Evolutionary conservation across 2,329 filamentous ascomycete genomes (phyloP).

Genomic region (Aureobasidium sp.): DNA sequence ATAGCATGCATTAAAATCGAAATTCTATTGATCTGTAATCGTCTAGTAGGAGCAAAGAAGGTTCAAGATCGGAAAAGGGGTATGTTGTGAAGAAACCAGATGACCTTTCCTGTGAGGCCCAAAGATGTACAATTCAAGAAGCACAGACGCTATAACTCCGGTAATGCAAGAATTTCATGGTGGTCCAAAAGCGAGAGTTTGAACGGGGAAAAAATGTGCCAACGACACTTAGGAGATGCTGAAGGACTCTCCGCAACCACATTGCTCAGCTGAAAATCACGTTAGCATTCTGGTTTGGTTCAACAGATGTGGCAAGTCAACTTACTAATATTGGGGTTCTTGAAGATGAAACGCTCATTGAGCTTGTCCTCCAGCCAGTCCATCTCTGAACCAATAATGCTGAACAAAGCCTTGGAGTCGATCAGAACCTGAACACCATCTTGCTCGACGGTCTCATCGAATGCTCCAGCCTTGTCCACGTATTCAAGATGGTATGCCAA

Average conservation of each 20-base stretch:
- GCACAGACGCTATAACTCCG: neutral
- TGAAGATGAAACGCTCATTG: slow-evolving; percentile 85
- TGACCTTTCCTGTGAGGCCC: neutral
- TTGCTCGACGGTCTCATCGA: slow-evolving; percentile 90
- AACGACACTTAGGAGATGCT: slow-evolving; percentile 39
- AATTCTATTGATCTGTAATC: neutral
- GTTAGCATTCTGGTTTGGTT: neutral
- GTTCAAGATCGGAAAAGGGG: neutral
- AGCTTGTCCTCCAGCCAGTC: slow-evolving; percentile 97
- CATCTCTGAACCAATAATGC: slow-evolving; percentile 98
- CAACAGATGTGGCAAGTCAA: slow-evolving; percentile 21
- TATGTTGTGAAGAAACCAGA: neutral
- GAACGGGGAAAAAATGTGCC: neutral
- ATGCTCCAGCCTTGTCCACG: slow-evolving; percentile 77
- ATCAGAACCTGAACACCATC: slow-evolving; percentile 94
- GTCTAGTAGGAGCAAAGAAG: neutral
- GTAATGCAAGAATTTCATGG: neutral
- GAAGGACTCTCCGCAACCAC: slow-evolving; percentile 93
- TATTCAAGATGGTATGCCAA: slow-evolving; percentile 91
- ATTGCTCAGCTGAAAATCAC: slow-evolving; percentile 69
- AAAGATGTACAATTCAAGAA: slow-evolving; percentile 5
- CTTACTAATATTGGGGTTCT: slow-evolving; percentile 97
- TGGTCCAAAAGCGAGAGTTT: neutral
- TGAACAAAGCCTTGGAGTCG: slow-evolving; percentile 94
- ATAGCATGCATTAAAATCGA: neutral